phyloP scores from a whole-genome alignment of 495 filamentous ascomycete genomes.

The Pyronema omphalodes region DNA sequence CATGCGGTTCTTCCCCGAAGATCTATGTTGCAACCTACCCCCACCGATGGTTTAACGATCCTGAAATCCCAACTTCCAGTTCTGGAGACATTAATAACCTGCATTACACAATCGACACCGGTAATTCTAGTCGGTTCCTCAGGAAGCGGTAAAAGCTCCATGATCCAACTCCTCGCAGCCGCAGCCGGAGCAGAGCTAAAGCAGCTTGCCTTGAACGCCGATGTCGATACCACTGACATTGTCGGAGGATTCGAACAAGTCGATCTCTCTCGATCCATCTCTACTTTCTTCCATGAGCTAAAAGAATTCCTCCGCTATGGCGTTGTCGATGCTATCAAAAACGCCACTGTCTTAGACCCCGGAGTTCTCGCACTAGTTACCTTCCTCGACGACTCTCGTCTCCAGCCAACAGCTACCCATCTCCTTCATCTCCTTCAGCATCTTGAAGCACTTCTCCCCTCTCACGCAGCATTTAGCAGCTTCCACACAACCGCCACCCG shows the following conservation, averaged over 20 bases:
- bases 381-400: not conserved
- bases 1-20: conserved; percentile 50
- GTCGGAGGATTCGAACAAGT: conserved; percentile 94
- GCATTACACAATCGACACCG: conserved; percentile 69
- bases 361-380: conserved; percentile 24
- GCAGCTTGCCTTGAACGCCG: conserved; percentile 69
- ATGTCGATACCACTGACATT: conserved; percentile 91
- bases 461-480: not conserved
- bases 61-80: conserved; percentile 41
- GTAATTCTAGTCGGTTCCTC: conserved; percentile 74
- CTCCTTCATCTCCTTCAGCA: not conserved
- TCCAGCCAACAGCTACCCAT: not conserved
- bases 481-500: not conserved
- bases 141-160: conserved; percentile 65
- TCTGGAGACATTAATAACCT: conserved; percentile 72
- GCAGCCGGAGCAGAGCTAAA: conserved; percentile 51
- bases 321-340: conserved; percentile 26
- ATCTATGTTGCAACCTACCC: conserved; percentile 34
- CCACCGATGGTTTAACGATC: conserved; percentile 37
- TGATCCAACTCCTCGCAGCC: conserved; percentile 64
- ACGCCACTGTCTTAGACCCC: conserved; percentile 9
- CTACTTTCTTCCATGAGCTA: conserved; percentile 37
- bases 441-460: not conserved
- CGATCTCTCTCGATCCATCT: conserved; percentile 51
- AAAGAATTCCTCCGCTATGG: conserved; percentile 34